A percentile compares a stretch with the other conserved stretches of the same genome.
Evolutionary conservation across 306 rosid species (phyloP).

Genomic region (Vicia faba): DNA sequence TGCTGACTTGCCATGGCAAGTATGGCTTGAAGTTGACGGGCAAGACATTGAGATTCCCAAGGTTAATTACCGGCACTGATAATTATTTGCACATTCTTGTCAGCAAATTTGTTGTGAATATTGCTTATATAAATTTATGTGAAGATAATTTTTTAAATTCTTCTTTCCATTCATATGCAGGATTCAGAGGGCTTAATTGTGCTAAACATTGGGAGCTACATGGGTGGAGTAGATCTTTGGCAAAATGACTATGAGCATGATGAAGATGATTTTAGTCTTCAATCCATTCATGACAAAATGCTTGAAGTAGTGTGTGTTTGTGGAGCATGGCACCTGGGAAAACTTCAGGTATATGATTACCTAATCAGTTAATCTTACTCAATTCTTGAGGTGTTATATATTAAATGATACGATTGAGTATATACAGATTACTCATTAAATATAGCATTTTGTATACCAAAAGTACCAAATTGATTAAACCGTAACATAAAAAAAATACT

Average conservation of each 20-base stretch:
- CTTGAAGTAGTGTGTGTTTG: constrained; percentile 76
- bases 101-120: constrained; percentile 13
- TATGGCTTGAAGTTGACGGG: constrained; percentile 87
- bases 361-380: neutral
- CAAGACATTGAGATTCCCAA: constrained; percentile 68
- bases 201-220: constrained; percentile 81
- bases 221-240: constrained; percentile 91
- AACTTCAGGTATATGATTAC: constrained; percentile 64
- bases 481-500: constrained; percentile 1
- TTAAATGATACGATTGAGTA: constrained; percentile 17
- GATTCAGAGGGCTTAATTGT: constrained; percentile 80
- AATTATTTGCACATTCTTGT: constrained; percentile 25
- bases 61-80: constrained; percentile 40
- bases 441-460: constrained; percentile 19
- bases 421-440: constrained; percentile 18
- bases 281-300: constrained; percentile 68
- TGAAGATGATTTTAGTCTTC: constrained; percentile 62
- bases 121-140: constrained; percentile 26
- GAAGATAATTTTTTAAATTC: constrained; percentile 18
- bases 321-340: constrained; percentile 88
- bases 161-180: constrained; percentile 38
- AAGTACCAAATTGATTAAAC: constrained; percentile 15
- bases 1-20: constrained; percentile 90
- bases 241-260: constrained; percentile 68
- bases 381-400: constrained; percentile 17